Evolutionary conservation across 306 rosid genomes (phyloP), one percentile per base, ranked within the genome.

Genomic region (Boehmeria nivea): DNA sequence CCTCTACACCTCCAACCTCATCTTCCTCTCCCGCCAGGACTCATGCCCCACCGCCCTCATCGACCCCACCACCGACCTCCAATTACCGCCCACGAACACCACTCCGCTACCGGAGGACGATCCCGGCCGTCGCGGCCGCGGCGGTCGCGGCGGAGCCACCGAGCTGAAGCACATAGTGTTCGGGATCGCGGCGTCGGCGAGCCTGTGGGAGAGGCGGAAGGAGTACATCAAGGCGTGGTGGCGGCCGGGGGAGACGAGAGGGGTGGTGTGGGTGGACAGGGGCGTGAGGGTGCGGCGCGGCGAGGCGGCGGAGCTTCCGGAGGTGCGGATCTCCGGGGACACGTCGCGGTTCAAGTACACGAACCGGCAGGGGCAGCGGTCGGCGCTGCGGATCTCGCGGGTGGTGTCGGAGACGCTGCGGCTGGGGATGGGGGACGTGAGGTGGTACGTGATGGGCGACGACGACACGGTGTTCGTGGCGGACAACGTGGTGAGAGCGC

Each of bases 391-490:
- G 86, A 84, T 91, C 55, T 87, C 99, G 0, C 74, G 99, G 65
- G 72, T 87, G 18, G 89, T 85, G 19, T 78, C 87, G 1, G 99
- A 87, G 65, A 87, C 96, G 19, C 16, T 87, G 27, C 80, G 84
- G 71, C 85, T 91, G 16, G 99, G 99, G 15, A 3, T 85, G 81
- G 67, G 82, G 69, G 96, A 91, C 54, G 95, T 85, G 60, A 78
- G 95, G 37, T 91, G 96, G 99, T 83, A 87, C 25, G 86, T 91
- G 20, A 84, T 91, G 96, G 95, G 99, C 3, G 96, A 91, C 14
- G 99, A 91, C 57, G 96, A 87, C 72, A 91, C 96, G 0, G 77
- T 91, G 17, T 91, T 91, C 36, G 36, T 84, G 16, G 95, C 85
- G 11, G 91, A 91, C 1, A 91, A 91, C 66, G 61, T 85, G 61